Base-by-base conservation (phyloP, 352 stramenopile species). In the Hyaloperonospora brassicae region DNA sequence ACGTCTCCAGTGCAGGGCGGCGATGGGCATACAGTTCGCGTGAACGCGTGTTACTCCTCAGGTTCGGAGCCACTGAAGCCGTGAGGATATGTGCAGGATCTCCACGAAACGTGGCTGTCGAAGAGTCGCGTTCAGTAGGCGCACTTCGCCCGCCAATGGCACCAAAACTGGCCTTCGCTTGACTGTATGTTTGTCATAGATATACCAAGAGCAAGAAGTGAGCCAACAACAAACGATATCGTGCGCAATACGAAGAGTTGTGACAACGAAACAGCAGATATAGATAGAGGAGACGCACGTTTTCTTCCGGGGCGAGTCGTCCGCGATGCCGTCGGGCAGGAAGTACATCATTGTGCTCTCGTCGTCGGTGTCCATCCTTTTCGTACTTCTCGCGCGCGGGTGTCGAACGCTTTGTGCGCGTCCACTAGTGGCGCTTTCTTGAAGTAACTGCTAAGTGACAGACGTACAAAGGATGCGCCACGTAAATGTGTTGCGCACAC, bases 301-400 rank as follows among this genome's bases (percentile, higher is more conserved):
- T 22, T 70, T 66, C 64, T 84, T 87, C 24, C 76, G 83, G 13
- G 79, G 79, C 38, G 79, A 90, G 61, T 93, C 83, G 45, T 91
- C 80, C 10, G 80, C 66, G 61, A 93, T 93, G 52, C 80, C 83
- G 41, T 86, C 77, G n/a, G 80, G 83, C 38, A 93, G 66, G 59
- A 93, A 93, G 54, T 93, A 93, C 54, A 76, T 53, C 76, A 89
- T 79, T 40, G 62, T 62, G 45, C 64, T 60, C 30, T 89, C 79
- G 23, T 81, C 79, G 51, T 87, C 79, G 30, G 50, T 68, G 59
- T 81, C 53, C 62, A 76, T 72, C 2, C 10, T 23, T 44, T 44
- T 7, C 27, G 7, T 31, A 3, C 27, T 31, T 3, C 7, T 31
- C 27, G 3, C 27, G 7, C 27, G 27, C 27, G 27, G 27, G 27